These are phyloP conservation scores for Xylariaceae sp. DNA, from an alignment of 2,329 filamentous ascomycete genomes.

Conservation along the genomic window DNA sequence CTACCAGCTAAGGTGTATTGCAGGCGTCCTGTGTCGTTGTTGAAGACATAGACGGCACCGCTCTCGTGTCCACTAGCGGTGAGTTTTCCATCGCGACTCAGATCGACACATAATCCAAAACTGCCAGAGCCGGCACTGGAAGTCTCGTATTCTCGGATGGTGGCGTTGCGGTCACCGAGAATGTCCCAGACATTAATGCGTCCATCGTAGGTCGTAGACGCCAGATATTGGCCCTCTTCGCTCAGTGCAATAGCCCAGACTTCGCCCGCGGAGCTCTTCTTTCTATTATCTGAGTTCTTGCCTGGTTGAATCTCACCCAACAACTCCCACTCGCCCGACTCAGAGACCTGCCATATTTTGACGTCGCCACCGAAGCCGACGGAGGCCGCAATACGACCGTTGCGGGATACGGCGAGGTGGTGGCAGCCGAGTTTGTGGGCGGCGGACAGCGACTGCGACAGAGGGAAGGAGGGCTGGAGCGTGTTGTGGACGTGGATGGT, in stretches of 20 bases:
- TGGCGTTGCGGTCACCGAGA: slow-evolving; percentile 50
- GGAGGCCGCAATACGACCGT: slow-evolving; percentile 73
- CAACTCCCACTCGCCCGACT: slow-evolving; percentile 58
- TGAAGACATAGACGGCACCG: slow-evolving; percentile 90
- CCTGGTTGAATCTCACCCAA: slow-evolving; percentile 43
- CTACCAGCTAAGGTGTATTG: slow-evolving; percentile 79
- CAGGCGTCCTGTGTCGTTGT: slow-evolving; percentile 83
- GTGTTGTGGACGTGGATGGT: slow-evolving; percentile 79
- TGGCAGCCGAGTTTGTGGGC: slow-evolving; percentile 90
- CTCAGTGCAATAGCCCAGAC: slow-evolving; percentile 87
- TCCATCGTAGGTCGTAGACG: slow-evolving; percentile 84
- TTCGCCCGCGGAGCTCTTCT: slow-evolving; percentile 56
- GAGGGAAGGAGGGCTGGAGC: slow-evolving; percentile 66
- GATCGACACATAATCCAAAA: slow-evolving; percentile 84
- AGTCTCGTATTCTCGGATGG: slow-evolving; percentile 83
- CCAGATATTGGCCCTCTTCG: slow-evolving; percentile 77
- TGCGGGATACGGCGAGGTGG: slow-evolving; percentile 70
- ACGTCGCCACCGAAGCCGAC: slow-evolving; percentile 88
- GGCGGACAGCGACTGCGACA: slow-evolving; percentile 73
- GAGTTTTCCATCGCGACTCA: slow-evolving; percentile 75
- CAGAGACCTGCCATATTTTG: slow-evolving; percentile 71
- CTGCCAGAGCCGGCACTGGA: slow-evolving; percentile 67
- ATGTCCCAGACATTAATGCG: slow-evolving; percentile 87
- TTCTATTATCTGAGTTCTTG: slow-evolving; percentile 28
- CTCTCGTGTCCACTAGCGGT: slow-evolving; percentile 93